phyloP scores from a whole-genome alignment of 805 yeast species.

The Suhomyces faveliae region DNA sequence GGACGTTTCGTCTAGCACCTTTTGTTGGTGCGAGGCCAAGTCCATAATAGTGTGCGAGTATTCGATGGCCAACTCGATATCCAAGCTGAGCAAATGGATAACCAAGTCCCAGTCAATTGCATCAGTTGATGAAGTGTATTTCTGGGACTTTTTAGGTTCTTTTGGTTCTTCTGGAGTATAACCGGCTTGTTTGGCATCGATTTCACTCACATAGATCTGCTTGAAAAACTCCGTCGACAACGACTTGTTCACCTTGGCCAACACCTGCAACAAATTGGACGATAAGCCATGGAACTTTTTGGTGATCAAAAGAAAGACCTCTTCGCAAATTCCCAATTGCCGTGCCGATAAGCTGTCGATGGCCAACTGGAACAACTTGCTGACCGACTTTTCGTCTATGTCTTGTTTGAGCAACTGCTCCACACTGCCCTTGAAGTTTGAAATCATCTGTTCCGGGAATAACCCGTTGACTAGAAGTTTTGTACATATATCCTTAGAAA shows the following conservation, averaged over 20 bases:
- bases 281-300: constrained; percentile 38
- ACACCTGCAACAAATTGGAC: constrained; percentile 42
- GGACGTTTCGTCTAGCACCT: not conserved
- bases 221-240: constrained; percentile 53
- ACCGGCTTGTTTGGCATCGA: constrained; percentile 12
- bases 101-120: constrained; percentile 46
- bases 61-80: constrained; percentile 56
- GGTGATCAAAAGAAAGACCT: constrained; percentile 41
- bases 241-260: constrained; percentile 52
- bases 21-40: constrained; percentile 2
- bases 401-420: constrained; percentile 25
- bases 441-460: constrained; percentile 13
- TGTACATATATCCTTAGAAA: not conserved
- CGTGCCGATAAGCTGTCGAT: constrained; percentile 29
- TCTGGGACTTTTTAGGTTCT: no score
- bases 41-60: constrained; percentile 35
- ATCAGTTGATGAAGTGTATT: not conserved
- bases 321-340: constrained; percentile 46
- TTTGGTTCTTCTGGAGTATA: not conserved
- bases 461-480: constrained; percentile 11
- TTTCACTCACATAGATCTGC: constrained; percentile 33
- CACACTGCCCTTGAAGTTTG: constrained; percentile 27
- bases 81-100: constrained; percentile 48
- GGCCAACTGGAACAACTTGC: constrained; percentile 23
- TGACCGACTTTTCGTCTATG: constrained; percentile 14